These are phyloP conservation scores for Rhizopogon rudus DNA, from an alignment of 768 basidiomycete species.

Conservation along the genomic window DNA sequence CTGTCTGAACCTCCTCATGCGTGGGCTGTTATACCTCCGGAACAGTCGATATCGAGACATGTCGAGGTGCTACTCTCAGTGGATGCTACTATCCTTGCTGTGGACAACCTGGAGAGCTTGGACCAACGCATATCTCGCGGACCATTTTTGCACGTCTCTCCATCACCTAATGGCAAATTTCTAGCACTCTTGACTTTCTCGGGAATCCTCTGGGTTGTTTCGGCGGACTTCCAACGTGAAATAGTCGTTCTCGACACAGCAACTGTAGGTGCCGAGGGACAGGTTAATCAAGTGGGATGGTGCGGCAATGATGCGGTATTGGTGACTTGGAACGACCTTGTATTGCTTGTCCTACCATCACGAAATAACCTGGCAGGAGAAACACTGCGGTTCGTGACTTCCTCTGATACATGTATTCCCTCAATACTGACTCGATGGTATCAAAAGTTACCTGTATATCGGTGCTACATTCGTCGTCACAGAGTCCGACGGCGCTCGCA, in stretches of 20 bases:
- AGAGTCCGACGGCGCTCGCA: conserved; percentile 87
- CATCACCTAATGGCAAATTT: conserved; percentile 93
- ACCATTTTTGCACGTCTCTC: conserved; percentile 82
- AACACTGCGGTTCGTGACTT: conserved; percentile 60
- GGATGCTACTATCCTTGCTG: conserved; percentile 71
- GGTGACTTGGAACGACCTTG: conserved; percentile 74
- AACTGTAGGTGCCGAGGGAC: conserved; percentile 50
- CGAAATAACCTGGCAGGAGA: conserved; percentile 44
- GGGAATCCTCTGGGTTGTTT: conserved; percentile 88
- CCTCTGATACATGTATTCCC: not conserved
- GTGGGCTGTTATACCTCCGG: conserved; percentile 89
- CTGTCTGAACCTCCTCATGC: conserved; percentile 75
- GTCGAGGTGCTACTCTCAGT: conserved; percentile 85
- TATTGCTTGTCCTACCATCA: conserved; percentile 86
- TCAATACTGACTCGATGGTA: not conserved
- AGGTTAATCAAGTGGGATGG: conserved; percentile 79
- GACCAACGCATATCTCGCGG: conserved; percentile 89
- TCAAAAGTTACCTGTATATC: conserved; percentile 70
- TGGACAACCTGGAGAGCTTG: conserved; percentile 84
- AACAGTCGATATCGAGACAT: conserved; percentile 83
- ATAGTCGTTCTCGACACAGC: conserved; percentile 83
- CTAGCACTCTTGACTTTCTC: conserved; percentile 75
- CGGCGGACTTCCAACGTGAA: conserved; percentile 84
- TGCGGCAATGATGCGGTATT: conserved; percentile 95
- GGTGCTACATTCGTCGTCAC: conserved; percentile 75